phyloP scores from a whole-genome alignment of 2,329 filamentous ascomycete species.

The Fusarium piperis region DNA sequence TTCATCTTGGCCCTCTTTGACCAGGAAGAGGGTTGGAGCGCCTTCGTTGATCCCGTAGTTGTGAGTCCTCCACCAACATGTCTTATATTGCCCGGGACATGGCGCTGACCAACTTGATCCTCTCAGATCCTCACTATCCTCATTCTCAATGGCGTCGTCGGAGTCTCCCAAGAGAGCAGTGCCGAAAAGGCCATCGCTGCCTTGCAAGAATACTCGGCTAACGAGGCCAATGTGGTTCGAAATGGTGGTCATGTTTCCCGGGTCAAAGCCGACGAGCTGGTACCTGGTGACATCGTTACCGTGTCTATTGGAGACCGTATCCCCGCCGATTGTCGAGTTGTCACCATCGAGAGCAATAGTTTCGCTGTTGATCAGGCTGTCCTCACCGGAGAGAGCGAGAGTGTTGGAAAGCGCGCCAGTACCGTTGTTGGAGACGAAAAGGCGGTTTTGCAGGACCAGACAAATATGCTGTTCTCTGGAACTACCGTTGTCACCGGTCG shows the following conservation, averaged over 20 bases:
- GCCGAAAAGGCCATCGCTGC: conserved; percentile 98
- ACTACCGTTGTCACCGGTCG: conserved; percentile 96
- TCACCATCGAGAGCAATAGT: conserved; percentile 95
- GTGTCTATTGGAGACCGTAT: conserved; percentile 92
- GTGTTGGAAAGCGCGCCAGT: conserved; percentile 83
- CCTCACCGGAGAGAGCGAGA: conserved; percentile 96
- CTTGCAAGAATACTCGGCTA: conserved; percentile 98
- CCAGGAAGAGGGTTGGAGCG: conserved; percentile 92
- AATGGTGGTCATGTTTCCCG: conserved; percentile 79
- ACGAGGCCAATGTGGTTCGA: conserved; percentile 93
- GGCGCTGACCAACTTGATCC: conserved; percentile 9
- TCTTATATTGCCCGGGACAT: not conserved
- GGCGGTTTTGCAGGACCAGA: conserved; percentile 96
- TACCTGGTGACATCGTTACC: conserved; percentile 91
- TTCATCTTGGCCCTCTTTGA: conserved; percentile 95
- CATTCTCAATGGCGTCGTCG: conserved; percentile 95
- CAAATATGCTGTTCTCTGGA: conserved; percentile 98
- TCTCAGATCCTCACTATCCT: conserved; percentile 92
- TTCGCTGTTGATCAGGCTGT: conserved; percentile 98
- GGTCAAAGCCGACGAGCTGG: conserved; percentile 95
- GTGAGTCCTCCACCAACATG: conserved; percentile 64
- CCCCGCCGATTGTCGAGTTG: conserved; percentile 90
- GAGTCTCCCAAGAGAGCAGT: conserved; percentile 97
- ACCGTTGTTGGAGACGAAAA: conserved; percentile 76
- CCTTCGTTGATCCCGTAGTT: conserved; percentile 95